phyloP scores from a whole-genome alignment of 2,329 filamentous ascomycete genomes.

The Trichophyton equinum region DNA sequence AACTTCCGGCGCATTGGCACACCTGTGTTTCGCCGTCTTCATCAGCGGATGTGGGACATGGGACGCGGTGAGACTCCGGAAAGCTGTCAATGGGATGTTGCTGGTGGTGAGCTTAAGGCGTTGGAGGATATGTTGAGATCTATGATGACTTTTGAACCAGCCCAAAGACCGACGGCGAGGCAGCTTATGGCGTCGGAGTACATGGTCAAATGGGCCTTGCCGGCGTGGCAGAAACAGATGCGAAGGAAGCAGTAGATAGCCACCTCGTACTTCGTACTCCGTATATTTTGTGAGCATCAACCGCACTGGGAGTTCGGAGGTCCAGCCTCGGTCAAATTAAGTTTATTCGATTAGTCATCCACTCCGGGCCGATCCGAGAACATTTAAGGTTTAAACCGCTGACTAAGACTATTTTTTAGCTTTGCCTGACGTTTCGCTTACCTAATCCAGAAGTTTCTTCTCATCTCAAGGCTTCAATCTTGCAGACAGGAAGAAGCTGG shows the following conservation, averaged over 20 bases:
- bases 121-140: slow-evolving; percentile 15
- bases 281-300: no score
- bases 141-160: slow-evolving; percentile 17
- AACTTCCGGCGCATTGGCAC: slow-evolving; percentile 14
- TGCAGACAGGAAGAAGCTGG: slow-evolving; percentile 18
- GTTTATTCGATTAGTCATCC: no score
- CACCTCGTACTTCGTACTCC: no score
- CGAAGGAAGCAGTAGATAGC: not conserved
- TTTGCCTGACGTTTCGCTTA: no score
- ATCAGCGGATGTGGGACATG: slow-evolving; percentile 15
- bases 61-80: slow-evolving; percentile 16
- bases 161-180: slow-evolving; percentile 13
- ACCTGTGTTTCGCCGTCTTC: slow-evolving; percentile 12
- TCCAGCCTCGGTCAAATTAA: no score
- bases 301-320: no score
- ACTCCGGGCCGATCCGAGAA: no score
- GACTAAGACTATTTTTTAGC: no score
- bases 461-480: slow-evolving; percentile 21
- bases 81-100: slow-evolving; percentile 17
- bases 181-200: slow-evolving; percentile 15
- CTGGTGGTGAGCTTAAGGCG: slow-evolving; percentile 15
- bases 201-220: slow-evolving; percentile 16
- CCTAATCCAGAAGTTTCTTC: no score
- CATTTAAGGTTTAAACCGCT: no score
- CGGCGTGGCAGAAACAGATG: slow-evolving; percentile 15